Evolutionary conservation across 805 yeast species (phyloP).

Genomic region (Saccharomycopsis schoenii): DNA sequence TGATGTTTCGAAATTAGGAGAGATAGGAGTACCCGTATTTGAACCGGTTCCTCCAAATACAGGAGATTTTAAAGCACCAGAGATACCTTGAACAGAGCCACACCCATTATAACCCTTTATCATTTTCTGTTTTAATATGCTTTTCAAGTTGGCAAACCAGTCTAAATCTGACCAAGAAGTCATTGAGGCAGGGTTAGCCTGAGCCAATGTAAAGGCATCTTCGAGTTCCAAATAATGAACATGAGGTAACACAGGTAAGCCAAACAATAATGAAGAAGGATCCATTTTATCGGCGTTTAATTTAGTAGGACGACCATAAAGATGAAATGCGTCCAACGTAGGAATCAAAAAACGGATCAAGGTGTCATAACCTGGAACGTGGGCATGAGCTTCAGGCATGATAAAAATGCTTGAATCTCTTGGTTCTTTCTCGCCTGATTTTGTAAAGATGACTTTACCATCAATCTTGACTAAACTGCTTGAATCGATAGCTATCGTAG

Average conservation of each 20-base stretch:
- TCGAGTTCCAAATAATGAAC: constrained; percentile 61
- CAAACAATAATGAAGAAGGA: constrained; percentile 58
- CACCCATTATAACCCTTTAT: constrained; percentile 63
- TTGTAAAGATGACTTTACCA: constrained; percentile 59
- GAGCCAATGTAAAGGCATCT: constrained; percentile 40
- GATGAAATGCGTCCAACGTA: constrained; percentile 59
- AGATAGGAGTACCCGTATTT: constrained; percentile 2
- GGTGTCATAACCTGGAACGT: constrained; percentile 79
- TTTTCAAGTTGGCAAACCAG: constrained; percentile 52
- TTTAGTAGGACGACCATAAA: constrained; percentile 75
- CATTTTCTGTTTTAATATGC: constrained; percentile 43
- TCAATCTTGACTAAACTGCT: constrained; percentile 85
- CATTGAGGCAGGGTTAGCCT: constrained; percentile 25
- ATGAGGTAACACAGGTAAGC: constrained; percentile 72
- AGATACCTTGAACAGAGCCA: constrained; percentile 56
- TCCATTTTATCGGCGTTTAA: constrained; percentile 67
- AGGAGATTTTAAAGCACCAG: constrained; percentile 49
- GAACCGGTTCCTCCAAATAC: constrained; percentile 29
- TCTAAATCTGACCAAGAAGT: constrained; percentile 46
- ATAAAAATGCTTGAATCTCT: constrained; percentile 58
- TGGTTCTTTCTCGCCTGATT: constrained; percentile 28
- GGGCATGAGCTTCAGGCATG: constrained; percentile 79
- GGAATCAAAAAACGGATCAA: constrained; percentile 72
- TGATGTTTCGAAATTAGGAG: constrained; percentile 1
- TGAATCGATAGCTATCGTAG: constrained; percentile 69